Conservation (phyloP, 2,329 filamentous ascomycete species). For the Dactylella cylindrospora region DNA sequence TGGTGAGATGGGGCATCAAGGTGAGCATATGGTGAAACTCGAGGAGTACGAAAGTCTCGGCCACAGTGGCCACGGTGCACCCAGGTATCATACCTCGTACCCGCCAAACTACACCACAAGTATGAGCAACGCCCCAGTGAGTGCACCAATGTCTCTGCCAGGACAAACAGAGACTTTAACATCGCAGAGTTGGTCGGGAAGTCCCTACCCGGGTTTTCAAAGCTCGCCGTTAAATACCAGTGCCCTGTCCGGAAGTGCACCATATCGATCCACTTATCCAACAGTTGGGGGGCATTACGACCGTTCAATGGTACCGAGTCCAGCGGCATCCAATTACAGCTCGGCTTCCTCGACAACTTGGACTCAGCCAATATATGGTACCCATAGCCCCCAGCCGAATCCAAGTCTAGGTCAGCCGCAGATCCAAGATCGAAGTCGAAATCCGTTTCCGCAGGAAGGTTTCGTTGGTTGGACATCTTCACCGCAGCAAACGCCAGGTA, state of each 20-base stretch:
- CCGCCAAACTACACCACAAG: conserved; percentile 26
- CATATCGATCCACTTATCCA: conserved; percentile 34
- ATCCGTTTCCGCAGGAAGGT: conserved; percentile 32
- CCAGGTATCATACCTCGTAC: conserved; percentile 32
- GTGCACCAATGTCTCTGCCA: conserved; percentile 30
- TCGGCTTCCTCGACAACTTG: conserved; percentile 36
- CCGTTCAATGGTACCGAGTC: conserved; percentile 38
- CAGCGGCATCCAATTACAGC: conserved; percentile 38
- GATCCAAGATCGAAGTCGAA: conserved; percentile 39
- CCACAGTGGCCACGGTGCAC: conserved; percentile 26
- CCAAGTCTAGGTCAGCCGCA: conserved; percentile 7
- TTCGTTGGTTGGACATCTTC: conserved; percentile 41
- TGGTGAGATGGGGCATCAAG: conserved; percentile 20
- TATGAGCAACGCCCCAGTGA: conserved; percentile 31
- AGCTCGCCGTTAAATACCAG: conserved; percentile 26
- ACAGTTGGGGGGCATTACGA: conserved; percentile 40
- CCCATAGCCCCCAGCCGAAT: conserved; percentile 35
- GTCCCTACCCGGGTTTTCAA: conserved; percentile 34
- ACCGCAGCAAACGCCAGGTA: conserved; percentile 17
- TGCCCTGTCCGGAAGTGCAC: conserved; percentile 36
- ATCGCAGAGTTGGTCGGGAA: conserved; percentile 40
- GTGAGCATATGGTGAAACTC: conserved; percentile 27
- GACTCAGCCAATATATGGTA: conserved; percentile 37
- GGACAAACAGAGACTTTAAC: conserved; percentile 36
- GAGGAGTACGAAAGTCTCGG: conserved; percentile 35